Conservation (phyloP, 2,329 filamentous ascomycete species). For the Zasmidium angulare region DNA sequence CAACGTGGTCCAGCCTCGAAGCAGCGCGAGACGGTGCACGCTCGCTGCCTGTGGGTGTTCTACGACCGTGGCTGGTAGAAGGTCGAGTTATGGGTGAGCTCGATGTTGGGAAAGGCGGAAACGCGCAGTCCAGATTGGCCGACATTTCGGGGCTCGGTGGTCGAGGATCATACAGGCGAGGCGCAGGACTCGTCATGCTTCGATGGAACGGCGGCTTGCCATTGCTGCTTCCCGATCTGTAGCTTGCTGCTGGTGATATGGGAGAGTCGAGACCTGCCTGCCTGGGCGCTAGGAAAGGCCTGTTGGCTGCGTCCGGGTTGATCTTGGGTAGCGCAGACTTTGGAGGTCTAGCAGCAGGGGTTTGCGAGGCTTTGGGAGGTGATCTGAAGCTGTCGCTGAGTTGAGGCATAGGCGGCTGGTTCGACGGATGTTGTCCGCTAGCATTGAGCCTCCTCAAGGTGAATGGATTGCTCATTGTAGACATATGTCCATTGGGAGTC, state of each 20-base stretch:
- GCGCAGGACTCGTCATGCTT: slow-evolving; percentile 33
- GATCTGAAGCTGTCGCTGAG: slow-evolving; percentile 1
- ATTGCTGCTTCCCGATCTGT: slow-evolving; percentile 24
- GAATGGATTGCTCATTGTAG: slow-evolving; percentile 30
- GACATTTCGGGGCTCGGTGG: slow-evolving; percentile 45
- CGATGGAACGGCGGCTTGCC: slow-evolving; percentile 27
- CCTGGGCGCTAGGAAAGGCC: slow-evolving; percentile 28
- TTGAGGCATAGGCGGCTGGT: slow-evolving; percentile 5
- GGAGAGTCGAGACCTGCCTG: slow-evolving; percentile 59
- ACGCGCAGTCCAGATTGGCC: slow-evolving; percentile 51
- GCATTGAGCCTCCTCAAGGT: slow-evolving; percentile 23
- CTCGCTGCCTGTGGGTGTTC: slow-evolving; percentile 26
- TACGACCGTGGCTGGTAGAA: slow-evolving; percentile 26
- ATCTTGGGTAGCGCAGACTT: slow-evolving; percentile 28
- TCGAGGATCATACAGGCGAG: slow-evolving; percentile 31
- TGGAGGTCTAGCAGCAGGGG: slow-evolving; percentile 11
- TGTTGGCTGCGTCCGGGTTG: slow-evolving; percentile 33
- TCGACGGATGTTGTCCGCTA: slow-evolving; percentile 8
- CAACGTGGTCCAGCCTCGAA: slow-evolving; percentile 21
- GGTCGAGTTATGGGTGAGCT: slow-evolving; percentile 22
- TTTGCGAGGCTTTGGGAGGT: slow-evolving; percentile 1
- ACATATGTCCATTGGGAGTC: slow-evolving; percentile 16
- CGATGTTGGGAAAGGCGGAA: slow-evolving; percentile 52
- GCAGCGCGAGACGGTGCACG: slow-evolving; percentile 27
- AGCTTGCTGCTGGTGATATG: slow-evolving; percentile 35